These are phyloP conservation scores for Zygosaccharomyces rouxii DNA, from an alignment of 805 yeast genomes.

Conservation along the genomic window DNA sequence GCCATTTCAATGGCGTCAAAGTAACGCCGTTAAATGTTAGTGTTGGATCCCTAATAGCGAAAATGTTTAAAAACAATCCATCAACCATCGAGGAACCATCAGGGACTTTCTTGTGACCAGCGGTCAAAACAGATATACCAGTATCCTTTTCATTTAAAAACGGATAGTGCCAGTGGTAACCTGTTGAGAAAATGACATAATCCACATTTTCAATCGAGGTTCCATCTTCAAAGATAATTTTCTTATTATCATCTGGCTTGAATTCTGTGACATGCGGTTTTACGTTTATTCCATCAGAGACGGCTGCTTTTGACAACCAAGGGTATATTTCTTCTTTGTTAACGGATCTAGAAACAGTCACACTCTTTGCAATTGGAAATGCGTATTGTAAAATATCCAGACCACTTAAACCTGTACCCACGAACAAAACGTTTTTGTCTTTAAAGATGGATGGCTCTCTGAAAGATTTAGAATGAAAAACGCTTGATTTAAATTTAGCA, in stretches of 20 bases:
- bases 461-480: slow-evolving; percentile 39
- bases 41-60: slow-evolving; percentile 43
- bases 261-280: slow-evolving; percentile 37
- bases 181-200: slow-evolving; percentile 43
- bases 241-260: slow-evolving; percentile 27
- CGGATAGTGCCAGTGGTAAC: slow-evolving; percentile 38
- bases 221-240: slow-evolving; percentile 34
- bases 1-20: slow-evolving; percentile 43
- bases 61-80: slow-evolving; percentile 43
- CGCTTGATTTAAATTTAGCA: slow-evolving; percentile 28
- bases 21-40: slow-evolving; percentile 42
- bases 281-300: slow-evolving; percentile 33
- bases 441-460: slow-evolving; percentile 29
- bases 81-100: slow-evolving; percentile 31
- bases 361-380: slow-evolving; percentile 34
- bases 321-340: slow-evolving; percentile 45
- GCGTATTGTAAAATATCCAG: slow-evolving; percentile 41
- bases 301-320: slow-evolving; percentile 40
- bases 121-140: slow-evolving; percentile 8
- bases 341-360: slow-evolving; percentile 71
- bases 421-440: slow-evolving; percentile 31
- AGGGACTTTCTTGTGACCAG: slow-evolving; percentile 4
- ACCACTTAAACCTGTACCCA: slow-evolving; percentile 42
- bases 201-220: slow-evolving; percentile 19
- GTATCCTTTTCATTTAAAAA: slow-evolving; percentile 12